A percentile compares a stretch with the other conserved stretches of the same genome.
Evolutionary conservation across 352 stramenopile species (phyloP).

Genomic region (Aphanomyces stellatus): DNA sequence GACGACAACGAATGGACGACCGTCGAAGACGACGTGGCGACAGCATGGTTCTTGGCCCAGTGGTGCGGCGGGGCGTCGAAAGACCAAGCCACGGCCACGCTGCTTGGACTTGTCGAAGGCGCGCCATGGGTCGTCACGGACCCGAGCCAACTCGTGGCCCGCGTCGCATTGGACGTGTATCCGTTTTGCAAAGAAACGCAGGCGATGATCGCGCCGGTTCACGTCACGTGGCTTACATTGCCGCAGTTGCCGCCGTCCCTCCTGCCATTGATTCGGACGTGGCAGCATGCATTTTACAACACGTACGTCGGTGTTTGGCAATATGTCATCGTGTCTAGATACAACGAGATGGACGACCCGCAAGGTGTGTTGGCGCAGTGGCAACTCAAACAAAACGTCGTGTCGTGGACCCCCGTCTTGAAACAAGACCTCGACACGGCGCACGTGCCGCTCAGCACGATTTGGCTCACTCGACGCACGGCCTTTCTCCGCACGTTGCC

Average conservation of each 20-base stretch:
- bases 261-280: not conserved
- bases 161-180: not conserved
- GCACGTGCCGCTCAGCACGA: conserved; percentile 65
- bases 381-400: conserved; percentile 42
- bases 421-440: conserved; percentile 66
- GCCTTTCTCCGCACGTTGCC: conserved; percentile 63
- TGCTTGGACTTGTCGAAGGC: not conserved
- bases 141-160: not conserved
- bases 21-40: not conserved
- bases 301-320: too few relatives aligned
- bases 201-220: not conserved
- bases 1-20: too few relatives aligned
- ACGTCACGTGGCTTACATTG: not conserved
- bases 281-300: not conserved
- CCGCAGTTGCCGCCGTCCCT: not conserved
- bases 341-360: conserved; percentile 70
- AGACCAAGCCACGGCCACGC: not conserved
- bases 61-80: not conserved
- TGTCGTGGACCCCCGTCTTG: conserved; percentile 33
- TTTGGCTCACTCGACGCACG: conserved; percentile 56
- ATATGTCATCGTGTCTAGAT: conserved; percentile 41
- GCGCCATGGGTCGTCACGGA: not conserved
- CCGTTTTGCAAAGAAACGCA: conserved; percentile 2
- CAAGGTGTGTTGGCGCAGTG: conserved; percentile 63
- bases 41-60: not conserved